These are phyloP conservation scores for Brassica rapa DNA, from an alignment of 345 rosid species.

Conservation along the genomic window DNA sequence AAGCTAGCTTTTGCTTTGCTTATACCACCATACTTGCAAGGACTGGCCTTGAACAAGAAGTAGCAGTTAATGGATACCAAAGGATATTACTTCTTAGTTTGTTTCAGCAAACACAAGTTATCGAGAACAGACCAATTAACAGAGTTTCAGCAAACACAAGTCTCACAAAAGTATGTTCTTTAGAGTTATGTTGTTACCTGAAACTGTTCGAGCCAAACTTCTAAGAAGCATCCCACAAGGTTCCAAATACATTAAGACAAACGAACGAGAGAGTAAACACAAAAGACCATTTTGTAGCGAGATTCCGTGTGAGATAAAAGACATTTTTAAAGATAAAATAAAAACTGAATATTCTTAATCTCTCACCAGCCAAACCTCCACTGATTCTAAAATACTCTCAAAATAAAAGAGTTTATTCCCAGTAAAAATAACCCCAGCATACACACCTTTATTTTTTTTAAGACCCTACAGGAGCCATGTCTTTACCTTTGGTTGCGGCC, in stretches of 20 bases:
- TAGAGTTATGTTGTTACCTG: neutral
- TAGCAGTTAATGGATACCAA: neutral
- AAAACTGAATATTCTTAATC: conserved; percentile 20
- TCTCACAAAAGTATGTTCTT: conserved; percentile 19
- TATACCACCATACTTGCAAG: neutral
- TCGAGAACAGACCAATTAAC: neutral
- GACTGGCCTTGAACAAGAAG: neutral
- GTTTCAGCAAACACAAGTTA: neutral
- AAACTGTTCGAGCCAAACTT: conserved; percentile 33
- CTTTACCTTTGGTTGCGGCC: conserved; percentile 74
- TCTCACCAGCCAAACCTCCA: conserved; percentile 12
- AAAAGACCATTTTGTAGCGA: conserved; percentile 18
- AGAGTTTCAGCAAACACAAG: neutral
- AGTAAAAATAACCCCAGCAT: conserved; percentile 27
- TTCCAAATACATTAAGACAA: conserved; percentile 9
- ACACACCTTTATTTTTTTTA: conserved; percentile 41
- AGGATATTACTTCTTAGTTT: neutral
- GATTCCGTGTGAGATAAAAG: conserved; percentile 14
- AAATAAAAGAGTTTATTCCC: conserved; percentile 32
- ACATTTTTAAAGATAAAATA: neutral
- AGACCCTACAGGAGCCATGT: conserved; percentile 85
- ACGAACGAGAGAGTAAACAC: conserved; percentile 7
- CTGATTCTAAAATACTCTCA: conserved; percentile 31
- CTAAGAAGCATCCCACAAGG: conserved; percentile 4
- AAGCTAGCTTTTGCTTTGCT: neutral